Percentiles rank a stretch among this genome's conserved stretches.
Evolutionary conservation across 2,329 filamentous ascomycete species (phyloP).

Genomic region (Claviceps cyperi): DNA sequence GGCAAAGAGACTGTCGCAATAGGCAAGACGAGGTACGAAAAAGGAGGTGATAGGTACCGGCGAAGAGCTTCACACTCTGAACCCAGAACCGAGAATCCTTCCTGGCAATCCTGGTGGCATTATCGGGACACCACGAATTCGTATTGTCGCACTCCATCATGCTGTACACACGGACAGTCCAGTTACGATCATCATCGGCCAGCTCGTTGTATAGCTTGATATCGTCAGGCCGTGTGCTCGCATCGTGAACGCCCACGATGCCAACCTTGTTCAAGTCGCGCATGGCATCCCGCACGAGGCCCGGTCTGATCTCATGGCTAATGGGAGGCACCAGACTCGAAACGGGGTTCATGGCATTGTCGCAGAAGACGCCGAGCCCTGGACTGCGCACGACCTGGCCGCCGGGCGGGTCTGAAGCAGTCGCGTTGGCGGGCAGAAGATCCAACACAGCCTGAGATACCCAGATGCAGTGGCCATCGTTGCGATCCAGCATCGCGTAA

Average conservation of each 20-base stretch:
- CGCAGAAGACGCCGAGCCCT: conserved; percentile 55
- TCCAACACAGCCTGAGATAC: conserved; percentile 49
- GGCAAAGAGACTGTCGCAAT: too few species aligned
- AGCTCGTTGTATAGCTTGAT: conserved; percentile 40
- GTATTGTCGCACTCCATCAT: conserved; percentile 53
- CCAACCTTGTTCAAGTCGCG: conserved; percentile 46
- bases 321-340: conserved; percentile 43
- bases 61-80: conserved; percentile 55
- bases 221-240: conserved; percentile 42
- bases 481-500: conserved; percentile 55
- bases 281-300: conserved; percentile 47
- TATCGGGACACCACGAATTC: conserved; percentile 44
- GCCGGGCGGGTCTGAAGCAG: conserved; percentile 36
- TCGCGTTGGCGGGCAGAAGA: conserved; percentile 38
- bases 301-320: conserved; percentile 33
- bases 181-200: conserved; percentile 28
- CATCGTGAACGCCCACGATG: conserved; percentile 55
- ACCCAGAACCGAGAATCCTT: conserved; percentile 38
- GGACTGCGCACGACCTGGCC: conserved; percentile 49
- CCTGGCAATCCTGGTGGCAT: conserved; percentile 28
- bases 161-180: conserved; percentile 49
- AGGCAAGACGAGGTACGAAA: neutral
- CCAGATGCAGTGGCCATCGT: conserved; percentile 58
- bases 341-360: conserved; percentile 56
- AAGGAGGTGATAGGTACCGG: conserved; percentile 28